phyloP scores from a whole-genome alignment of 2,329 filamentous ascomycete species.

The Claviceps monticola region DNA sequence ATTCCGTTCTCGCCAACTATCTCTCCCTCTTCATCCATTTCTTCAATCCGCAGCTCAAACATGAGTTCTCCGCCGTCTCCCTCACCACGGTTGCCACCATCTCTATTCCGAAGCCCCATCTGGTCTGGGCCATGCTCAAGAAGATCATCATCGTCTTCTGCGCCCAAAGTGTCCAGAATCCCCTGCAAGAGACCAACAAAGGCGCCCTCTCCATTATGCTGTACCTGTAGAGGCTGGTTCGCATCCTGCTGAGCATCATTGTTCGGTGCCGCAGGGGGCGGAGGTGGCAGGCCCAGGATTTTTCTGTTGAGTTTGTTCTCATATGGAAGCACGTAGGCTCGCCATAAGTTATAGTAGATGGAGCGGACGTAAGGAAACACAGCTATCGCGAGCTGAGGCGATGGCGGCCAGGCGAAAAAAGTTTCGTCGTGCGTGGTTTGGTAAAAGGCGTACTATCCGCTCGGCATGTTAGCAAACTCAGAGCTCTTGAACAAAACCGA shows the following conservation, averaged over 20 bases:
- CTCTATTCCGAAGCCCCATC: conserved; percentile 6
- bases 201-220: conserved; percentile 15
- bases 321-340: conserved; percentile 29
- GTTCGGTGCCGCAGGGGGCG: conserved; percentile 16
- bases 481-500: not conserved
- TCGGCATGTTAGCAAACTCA: not conserved
- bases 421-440: conserved; percentile 30
- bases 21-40: conserved; percentile 14
- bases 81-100: conserved; percentile 10
- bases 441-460: conserved; percentile 31
- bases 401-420: conserved; percentile 39
- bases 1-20: conserved; percentile 24
- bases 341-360: conserved; percentile 33
- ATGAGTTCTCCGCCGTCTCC: conserved; percentile 13
- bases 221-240: not conserved
- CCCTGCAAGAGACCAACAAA: conserved; percentile 23
- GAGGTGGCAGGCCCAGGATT: conserved; percentile 26
- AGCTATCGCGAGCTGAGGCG: conserved; percentile 35
- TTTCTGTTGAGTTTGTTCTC: conserved; percentile 35
- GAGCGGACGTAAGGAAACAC: conserved; percentile 32
- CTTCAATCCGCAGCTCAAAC: conserved; percentile 21
- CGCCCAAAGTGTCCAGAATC: conserved; percentile 23
- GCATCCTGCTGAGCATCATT: conserved; percentile 8
- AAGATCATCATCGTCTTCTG: conserved; percentile 14
- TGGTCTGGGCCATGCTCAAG: conserved; percentile 8